phyloP scores from a whole-genome alignment of 2,329 filamentous ascomycete species.

The Diplodia scrobiculata region DNA sequence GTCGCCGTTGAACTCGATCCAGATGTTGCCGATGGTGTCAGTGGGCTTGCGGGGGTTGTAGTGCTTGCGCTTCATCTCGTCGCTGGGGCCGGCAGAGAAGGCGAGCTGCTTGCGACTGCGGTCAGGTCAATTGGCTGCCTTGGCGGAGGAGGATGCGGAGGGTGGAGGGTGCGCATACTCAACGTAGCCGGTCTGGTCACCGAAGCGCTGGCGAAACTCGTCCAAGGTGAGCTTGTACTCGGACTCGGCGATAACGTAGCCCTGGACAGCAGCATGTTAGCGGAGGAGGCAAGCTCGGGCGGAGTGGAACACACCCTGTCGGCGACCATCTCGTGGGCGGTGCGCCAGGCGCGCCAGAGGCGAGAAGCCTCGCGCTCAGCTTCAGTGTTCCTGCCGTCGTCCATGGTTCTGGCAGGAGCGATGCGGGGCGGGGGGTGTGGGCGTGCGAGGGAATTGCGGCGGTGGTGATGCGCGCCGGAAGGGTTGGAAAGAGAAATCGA shows the following conservation, averaged over 20 bases:
- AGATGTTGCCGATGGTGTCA: constrained; percentile 83
- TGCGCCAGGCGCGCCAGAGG: constrained; percentile 92
- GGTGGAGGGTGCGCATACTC: constrained; percentile 60
- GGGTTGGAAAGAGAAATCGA: constrained; percentile 27
- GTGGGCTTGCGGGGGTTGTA: constrained; percentile 68
- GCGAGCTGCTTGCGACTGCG: constrained; percentile 77
- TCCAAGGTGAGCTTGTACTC: constrained; percentile 85
- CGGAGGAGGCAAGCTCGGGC: neutral
- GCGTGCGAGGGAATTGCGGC: neutral
- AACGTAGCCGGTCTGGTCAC: constrained; percentile 70
- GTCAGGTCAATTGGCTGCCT: constrained; percentile 1
- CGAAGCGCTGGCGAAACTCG: constrained; percentile 74
- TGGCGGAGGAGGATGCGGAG: neutral
- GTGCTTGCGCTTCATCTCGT: constrained; percentile 82
- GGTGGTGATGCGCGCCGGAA: constrained; percentile 19
- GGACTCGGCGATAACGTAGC: constrained; percentile 87
- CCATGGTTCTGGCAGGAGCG: constrained; percentile 32
- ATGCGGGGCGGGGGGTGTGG: neutral
- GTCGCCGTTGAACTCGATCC: constrained; percentile 87
- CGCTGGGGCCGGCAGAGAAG: constrained; percentile 83
- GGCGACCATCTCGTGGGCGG: constrained; percentile 89
- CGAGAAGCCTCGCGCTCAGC: constrained; percentile 51
- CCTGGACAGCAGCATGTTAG: constrained; percentile 56
- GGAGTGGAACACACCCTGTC: constrained; percentile 69
- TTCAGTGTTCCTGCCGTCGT: constrained; percentile 29